Percentiles rank a stretch among this genome's conserved stretches.
phyloP scores from a whole-genome alignment of 331 rosid species.

The Quercus tomentella region DNA sequence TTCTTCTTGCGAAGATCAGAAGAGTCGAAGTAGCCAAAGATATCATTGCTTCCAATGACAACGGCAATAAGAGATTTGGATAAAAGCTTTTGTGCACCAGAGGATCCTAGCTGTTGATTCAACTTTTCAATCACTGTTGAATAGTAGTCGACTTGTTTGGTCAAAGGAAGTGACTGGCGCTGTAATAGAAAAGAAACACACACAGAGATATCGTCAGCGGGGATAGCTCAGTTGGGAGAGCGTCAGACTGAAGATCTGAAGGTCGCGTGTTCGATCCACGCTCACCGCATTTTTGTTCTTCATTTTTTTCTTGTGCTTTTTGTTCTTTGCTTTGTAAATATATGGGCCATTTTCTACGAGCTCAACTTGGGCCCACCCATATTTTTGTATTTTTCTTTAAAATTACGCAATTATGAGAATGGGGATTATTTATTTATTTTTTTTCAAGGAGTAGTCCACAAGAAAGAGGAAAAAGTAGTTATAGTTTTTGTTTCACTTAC shows the following conservation, averaged over 20 bases:
- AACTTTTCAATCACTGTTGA: slow-evolving; percentile 27
- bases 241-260: slow-evolving; percentile 90
- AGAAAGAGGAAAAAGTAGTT: background rate
- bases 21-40: slow-evolving; percentile 52
- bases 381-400: background rate
- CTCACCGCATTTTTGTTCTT: slow-evolving; percentile 41
- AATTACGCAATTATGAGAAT: background rate
- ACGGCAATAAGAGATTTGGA: slow-evolving; percentile 57
- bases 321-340: too few relatives aligned
- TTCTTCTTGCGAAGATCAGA: slow-evolving; percentile 30
- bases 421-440: too few relatives aligned
- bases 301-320: too few relatives aligned
- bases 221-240: slow-evolving; percentile 50
- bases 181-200: background rate
- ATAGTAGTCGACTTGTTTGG: slow-evolving; percentile 53
- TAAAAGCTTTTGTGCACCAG: slow-evolving; percentile 36
- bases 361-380: slow-evolving; percentile 11
- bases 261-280: slow-evolving; percentile 95
- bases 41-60: slow-evolving; percentile 88
- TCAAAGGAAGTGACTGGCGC: slow-evolving; percentile 61
- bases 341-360: too few relatives aligned
- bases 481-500: slow-evolving; percentile 35
- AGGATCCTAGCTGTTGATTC: slow-evolving; percentile 30
- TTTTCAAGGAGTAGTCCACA: background rate
- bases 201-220: background rate